These are phyloP conservation scores for Saccharomycopsis javanensis DNA, from an alignment of 805 yeast species.

Conservation along the genomic window DNA sequence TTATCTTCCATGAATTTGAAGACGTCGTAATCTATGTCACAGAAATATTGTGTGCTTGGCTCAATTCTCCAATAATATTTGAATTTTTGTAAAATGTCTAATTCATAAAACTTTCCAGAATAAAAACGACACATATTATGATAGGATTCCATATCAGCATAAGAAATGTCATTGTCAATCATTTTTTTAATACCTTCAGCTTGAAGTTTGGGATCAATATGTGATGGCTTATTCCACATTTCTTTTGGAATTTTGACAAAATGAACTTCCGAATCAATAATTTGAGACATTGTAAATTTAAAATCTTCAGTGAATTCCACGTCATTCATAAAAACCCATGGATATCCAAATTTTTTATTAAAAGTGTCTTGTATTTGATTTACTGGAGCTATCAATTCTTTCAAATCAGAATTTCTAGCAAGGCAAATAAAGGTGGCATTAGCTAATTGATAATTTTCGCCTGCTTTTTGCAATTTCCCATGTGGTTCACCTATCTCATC, in stretches of 20 bases:
- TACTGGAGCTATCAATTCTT: conserved; percentile 42
- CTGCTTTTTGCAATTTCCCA: conserved; percentile 24
- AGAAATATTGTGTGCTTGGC: conserved; percentile 59
- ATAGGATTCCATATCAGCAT: conserved; percentile 53
- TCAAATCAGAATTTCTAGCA: conserved; percentile 58
- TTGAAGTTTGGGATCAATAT: conserved; percentile 40
- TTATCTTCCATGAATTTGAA: conserved; percentile 64
- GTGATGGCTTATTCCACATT: conserved; percentile 53
- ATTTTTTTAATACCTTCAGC: conserved; percentile 32
- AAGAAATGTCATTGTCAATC: conserved; percentile 40
- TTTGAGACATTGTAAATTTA: conserved; percentile 33
- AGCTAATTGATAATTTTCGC: conserved; percentile 32
- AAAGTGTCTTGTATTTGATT: conserved; percentile 52
- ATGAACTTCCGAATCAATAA: conserved; percentile 31
- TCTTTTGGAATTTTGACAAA: conserved; percentile 36
- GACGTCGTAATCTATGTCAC: conserved; percentile 66
- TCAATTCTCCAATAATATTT: conserved; percentile 77
- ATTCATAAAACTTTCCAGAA: conserved; percentile 51
- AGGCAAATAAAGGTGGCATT: conserved; percentile 69
- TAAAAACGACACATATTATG: conserved; percentile 84
- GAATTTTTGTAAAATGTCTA: conserved; percentile 51
- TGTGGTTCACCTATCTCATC: neutral
- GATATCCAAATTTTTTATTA: conserved; percentile 64
- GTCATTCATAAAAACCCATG: conserved; percentile 75
- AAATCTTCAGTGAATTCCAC: conserved; percentile 51